Base-by-base conservation (phyloP, 768 basidiomycete genomes). In the Collybia sp. region DNA sequence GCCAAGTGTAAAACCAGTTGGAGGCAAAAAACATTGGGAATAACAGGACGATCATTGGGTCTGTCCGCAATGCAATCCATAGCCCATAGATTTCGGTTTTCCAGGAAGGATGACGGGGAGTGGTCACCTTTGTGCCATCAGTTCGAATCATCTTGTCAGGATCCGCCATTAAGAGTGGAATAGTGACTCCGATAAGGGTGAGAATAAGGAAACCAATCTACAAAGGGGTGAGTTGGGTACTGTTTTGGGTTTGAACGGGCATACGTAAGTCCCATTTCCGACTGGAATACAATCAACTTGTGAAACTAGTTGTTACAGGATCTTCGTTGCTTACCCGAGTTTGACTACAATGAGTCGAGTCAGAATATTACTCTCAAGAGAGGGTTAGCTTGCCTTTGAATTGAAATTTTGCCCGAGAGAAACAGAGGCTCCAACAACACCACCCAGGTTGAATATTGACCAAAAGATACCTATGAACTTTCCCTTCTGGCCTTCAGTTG, bases 1-100 rank as follows among this genome's bases (percentile, higher is more conserved):
- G 87, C 85, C 85, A 90, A 2, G 88, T 83, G 58, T 89, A 89
- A 66, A 89, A 89, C 77, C 85, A 90, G 61, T 90, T 90, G 35
- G 82, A 85, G 6, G 85, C 79, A 45, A 89, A 79, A 64, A 91
- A 90, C 83, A 91, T 86, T 11, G 89, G 90, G 70, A 92, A 87
- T 15, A 91, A 73, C 3, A 88, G 66, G 12, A 90, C 49, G 54
- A 93, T 79, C 65, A 73, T 70, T 0, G 85, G 86, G 56, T 92
- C 89, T 11, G 76, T 82, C 46, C 67, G 74, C 37, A 93, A 68
- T 2, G 84, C 77, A 39, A 83, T 53, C 65, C 75, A 88, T 16
- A 92, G 75, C 10, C 83, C 82, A 49, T 73, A 71, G 43, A 92
- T 66, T 60, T 92, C 89, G 15, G 75, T 72, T 57, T 77, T 86